Evolutionary conservation across 495 filamentous ascomycete genomes (phyloP).

Genomic region (Podospora pseudoanserina): DNA sequence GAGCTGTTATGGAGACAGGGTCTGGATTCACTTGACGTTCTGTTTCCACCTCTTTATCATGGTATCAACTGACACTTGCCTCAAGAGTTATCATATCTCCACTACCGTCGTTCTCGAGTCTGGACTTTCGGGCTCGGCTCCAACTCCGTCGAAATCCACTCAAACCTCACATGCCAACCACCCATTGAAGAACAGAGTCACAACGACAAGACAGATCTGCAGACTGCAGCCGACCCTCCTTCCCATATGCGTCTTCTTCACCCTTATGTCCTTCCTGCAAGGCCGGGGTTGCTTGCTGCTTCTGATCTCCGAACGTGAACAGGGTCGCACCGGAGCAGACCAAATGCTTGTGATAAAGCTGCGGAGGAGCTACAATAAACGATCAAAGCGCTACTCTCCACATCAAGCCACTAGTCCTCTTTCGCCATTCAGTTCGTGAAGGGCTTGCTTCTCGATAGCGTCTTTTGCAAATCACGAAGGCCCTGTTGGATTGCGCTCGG

Average conservation of each 20-base stretch:
- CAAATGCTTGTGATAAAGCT: not conserved
- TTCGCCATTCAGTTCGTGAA: not conserved
- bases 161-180: not conserved
- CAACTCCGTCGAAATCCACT: not conserved
- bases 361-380: not conserved
- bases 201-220: not conserved
- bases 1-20: not conserved
- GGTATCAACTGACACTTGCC: no score
- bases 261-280: not conserved
- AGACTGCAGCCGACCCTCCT: not conserved
- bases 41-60: no score
- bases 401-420: not conserved
- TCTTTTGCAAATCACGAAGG: not conserved
- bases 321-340: not conserved
- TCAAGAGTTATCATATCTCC: no score
- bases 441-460: not conserved
- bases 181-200: not conserved
- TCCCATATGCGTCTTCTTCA: not conserved
- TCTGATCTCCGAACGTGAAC: not conserved
- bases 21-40: not conserved
- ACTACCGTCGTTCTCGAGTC: no score
- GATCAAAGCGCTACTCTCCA: not conserved
- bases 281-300: not conserved
- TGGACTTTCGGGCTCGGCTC: not conserved
- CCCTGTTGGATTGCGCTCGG: not conserved